Evolutionary conservation across 2,329 filamentous ascomycete genomes (phyloP), one percentile per base, ranked within the genome.

Genomic region (Colletotrichum viniferum): DNA sequence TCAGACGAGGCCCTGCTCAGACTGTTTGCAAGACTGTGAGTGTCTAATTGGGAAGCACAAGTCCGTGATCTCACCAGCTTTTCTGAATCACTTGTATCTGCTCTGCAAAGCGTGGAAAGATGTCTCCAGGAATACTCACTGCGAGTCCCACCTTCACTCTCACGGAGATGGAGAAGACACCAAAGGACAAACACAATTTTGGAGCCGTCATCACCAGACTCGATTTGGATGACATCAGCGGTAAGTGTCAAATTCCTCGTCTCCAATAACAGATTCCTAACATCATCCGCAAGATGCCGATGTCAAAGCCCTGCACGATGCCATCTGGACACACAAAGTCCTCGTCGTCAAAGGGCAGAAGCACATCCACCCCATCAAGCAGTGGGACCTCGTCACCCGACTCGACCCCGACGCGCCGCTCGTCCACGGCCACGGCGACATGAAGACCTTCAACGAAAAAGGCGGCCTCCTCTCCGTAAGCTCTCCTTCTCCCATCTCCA

Each of bases 361-460:
- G n/a, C 43, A 52, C 43, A 81, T 88, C 1, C 77, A 79, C 10
- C 86, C 86, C 4, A 80, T 81, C 43, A 86, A 87, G 78, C 85
- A 87, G 63, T 88, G 85, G 86, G 85, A 87, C 61, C 79, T 88
- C 3, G 84, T 88, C 13, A 84, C 82, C 7, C 81, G 84, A 7
- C 85, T 87, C 71, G 86, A 88, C 61, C 86, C 85, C 0, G 74
- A 81, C 7, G 85, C 86, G 10, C 81, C 82, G 3, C 78, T 84
- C 52, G 81, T 87, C 2, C 85, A 87, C 77, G 86, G 84, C 4
- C 85, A 87, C 70, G 86, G 86, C 8, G 82, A 84, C 52, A 65
- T 86, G 12, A 84, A 85, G 70, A 82, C 83, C 3, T 87, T 87
- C 77, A 81, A 84, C 34, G 83, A 83, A 63, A 82, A 82, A 58